phyloP scores from a whole-genome alignment of 2,329 filamentous ascomycete species.

The Podosphaera fusca region DNA sequence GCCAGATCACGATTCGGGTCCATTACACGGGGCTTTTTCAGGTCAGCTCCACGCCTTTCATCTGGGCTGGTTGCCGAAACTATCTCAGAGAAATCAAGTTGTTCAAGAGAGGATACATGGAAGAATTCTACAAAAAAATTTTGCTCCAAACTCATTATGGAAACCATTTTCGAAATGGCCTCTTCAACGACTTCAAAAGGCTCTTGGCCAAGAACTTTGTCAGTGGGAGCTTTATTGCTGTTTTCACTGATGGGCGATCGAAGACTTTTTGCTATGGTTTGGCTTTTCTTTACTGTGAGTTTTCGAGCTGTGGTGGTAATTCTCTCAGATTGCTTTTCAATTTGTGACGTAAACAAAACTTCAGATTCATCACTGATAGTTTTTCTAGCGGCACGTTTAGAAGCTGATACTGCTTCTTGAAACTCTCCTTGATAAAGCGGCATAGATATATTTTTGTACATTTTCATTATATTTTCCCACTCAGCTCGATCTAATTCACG shows the following conservation, averaged over 20 bases:
- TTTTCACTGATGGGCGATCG: constrained; percentile 45
- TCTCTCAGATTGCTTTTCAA: constrained; percentile 66
- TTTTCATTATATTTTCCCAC: constrained; percentile 58
- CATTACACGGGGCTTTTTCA: constrained; percentile 53
- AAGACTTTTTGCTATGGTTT: constrained; percentile 56
- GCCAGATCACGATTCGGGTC: constrained; percentile 76
- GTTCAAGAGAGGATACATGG: constrained; percentile 69
- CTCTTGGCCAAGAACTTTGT: constrained; percentile 39
- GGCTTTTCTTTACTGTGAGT: constrained; percentile 79
- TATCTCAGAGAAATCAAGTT: constrained; percentile 61
- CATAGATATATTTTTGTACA: constrained; percentile 58
- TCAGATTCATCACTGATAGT: constrained; percentile 56
- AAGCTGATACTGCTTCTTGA: constrained; percentile 49
- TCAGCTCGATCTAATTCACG: constrained; percentile 61
- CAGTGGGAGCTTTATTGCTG: constrained; percentile 23
- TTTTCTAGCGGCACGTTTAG: constrained; percentile 61
- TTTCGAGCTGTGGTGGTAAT: constrained; percentile 61
- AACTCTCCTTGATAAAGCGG: constrained; percentile 67
- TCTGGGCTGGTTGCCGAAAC: constrained; percentile 43
- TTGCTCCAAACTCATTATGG: constrained; percentile 75
- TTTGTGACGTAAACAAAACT: constrained; percentile 64
- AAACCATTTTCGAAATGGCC: constrained; percentile 59
- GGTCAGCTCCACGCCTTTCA: constrained; percentile 45
- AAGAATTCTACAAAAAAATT: constrained; percentile 97
- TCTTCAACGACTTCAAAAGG: constrained; percentile 64